Evolutionary conservation across 1,284 basidiomycete species (phyloP).

Genomic region (Ceratobasidium papillatum): DNA sequence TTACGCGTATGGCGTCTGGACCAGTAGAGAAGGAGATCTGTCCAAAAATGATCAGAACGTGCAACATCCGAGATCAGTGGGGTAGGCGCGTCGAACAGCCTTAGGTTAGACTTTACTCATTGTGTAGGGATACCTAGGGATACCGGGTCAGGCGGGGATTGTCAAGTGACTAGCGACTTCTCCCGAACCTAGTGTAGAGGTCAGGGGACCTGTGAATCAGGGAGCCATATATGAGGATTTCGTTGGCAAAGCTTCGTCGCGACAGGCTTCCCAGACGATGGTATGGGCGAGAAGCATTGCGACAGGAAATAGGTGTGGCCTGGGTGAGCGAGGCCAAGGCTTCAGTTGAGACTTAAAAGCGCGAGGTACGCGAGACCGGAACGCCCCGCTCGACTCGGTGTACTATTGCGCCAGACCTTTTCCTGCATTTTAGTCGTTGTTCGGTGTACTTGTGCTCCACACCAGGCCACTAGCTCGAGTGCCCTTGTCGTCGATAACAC

Average conservation of each 20-base stretch:
- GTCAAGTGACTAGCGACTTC: conserved; percentile 37
- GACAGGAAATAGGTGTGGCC: conserved; percentile 31
- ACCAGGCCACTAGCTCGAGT: not conserved
- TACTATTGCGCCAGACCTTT: conserved; percentile 16
- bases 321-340: conserved; percentile 17
- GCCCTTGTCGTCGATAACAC: conserved; percentile 3
- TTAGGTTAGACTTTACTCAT: conserved; percentile 36
- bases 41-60: not conserved
- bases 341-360: conserved; percentile 31
- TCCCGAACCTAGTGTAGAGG: conserved; percentile 24
- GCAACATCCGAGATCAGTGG: conserved; percentile 29
- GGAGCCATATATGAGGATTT: conserved; percentile 28
- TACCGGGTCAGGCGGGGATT: conserved; percentile 35
- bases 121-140: conserved; percentile 29
- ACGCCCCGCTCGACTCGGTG: conserved; percentile 20
- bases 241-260: conserved; percentile 35
- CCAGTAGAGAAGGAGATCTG: conserved; percentile 9
- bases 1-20: conserved; percentile 5
- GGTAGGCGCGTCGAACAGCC: conserved; percentile 22
- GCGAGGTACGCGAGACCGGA: conserved; percentile 8
- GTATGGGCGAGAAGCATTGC: conserved; percentile 26
- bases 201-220: conserved; percentile 32
- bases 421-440: conserved; percentile 37
- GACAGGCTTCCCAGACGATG: conserved; percentile 35
- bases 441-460: not conserved